Conservation (phyloP, 2,329 filamentous ascomycete genomes). For the Venturia aucupariae region DNA sequence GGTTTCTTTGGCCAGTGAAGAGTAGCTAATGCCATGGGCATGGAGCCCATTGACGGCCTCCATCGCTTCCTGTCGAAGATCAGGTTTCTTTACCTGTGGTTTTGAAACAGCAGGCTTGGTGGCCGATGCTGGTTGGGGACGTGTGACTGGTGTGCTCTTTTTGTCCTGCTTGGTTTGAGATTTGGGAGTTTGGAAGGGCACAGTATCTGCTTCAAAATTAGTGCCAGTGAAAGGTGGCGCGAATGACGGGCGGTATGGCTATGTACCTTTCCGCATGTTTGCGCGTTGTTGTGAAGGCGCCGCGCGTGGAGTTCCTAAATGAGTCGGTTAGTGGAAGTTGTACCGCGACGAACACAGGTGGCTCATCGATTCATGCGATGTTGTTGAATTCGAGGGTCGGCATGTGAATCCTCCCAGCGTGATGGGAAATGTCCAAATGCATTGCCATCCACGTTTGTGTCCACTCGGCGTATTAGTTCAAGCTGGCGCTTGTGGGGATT, state of each 20-base stretch:
- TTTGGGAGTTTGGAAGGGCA: slow-evolving; percentile 2
- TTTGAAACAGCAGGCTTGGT: not conserved
- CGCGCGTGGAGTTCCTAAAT: not conserved
- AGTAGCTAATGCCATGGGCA: slow-evolving; percentile 3
- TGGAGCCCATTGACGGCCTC: slow-evolving; percentile 2
- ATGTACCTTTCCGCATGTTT: slow-evolving; percentile 7
- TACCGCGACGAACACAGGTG: not conserved
- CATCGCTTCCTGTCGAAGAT: slow-evolving; percentile 2
- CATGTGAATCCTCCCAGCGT: not conserved
- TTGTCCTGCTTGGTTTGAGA: not conserved
- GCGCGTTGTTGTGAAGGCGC: slow-evolving; percentile 3
- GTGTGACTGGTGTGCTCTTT: not conserved
- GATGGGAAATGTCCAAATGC: not conserved
- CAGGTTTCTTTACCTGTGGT: not conserved
- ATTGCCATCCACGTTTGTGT: not conserved
- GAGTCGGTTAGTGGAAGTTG: not conserved
- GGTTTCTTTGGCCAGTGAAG: slow-evolving; percentile 2
- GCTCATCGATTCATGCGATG: not conserved
- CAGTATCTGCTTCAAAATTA: not conserved
- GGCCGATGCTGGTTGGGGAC: not conserved
- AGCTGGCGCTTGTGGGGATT: not conserved
- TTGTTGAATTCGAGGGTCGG: not conserved
- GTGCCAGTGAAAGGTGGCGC: not conserved
- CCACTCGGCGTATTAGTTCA: not conserved
- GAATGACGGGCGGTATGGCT: not conserved